A percentile compares a stretch with the other conserved stretches of the same genome.
Conservation (phyloP, 495 filamentous ascomycete species). For the Neurospora sp. region DNA sequence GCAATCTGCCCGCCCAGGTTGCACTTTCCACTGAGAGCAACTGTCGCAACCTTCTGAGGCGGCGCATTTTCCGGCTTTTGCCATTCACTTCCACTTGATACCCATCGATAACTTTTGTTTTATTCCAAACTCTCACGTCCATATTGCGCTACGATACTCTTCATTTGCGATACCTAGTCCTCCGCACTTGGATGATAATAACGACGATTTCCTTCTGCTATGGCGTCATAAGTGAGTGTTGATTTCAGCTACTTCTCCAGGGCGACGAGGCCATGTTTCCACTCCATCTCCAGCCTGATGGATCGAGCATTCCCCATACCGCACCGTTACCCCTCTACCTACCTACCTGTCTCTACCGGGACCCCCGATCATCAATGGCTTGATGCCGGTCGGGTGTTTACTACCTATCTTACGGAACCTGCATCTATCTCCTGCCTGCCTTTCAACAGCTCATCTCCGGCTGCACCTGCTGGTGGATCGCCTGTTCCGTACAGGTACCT, state of each 20-base stretch:
- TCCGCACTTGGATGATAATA: not conserved
- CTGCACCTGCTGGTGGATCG: not conserved
- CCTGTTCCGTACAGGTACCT: not conserved
- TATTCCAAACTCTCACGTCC: not conserved
- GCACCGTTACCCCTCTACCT: not conserved
- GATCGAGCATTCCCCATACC: not conserved
- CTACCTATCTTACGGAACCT: not conserved
- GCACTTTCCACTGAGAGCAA: slow-evolving; percentile 1
- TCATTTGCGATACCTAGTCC: not conserved
- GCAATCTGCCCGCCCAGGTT: not conserved
- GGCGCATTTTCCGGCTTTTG: not conserved
- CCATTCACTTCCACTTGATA: not conserved
- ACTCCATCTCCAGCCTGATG: not conserved
- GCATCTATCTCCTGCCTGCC: not conserved
- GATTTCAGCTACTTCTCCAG: not conserved
- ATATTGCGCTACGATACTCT: not conserved
- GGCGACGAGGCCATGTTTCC: not conserved
- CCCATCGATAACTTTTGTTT: not conserved
- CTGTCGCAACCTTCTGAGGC: not conserved
- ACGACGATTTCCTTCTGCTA: not conserved
- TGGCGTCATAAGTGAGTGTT: not conserved
- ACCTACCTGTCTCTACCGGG: not conserved
- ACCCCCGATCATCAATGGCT: not conserved
- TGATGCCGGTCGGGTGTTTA: not conserved
- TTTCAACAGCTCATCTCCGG: not conserved